A percentile compares a stretch with the other conserved stretches of the same genome.
These are phyloP conservation scores for Phaeodactylum tricornutum DNA, from an alignment of 108 stramenopile genomes.

Conservation along the genomic window DNA sequence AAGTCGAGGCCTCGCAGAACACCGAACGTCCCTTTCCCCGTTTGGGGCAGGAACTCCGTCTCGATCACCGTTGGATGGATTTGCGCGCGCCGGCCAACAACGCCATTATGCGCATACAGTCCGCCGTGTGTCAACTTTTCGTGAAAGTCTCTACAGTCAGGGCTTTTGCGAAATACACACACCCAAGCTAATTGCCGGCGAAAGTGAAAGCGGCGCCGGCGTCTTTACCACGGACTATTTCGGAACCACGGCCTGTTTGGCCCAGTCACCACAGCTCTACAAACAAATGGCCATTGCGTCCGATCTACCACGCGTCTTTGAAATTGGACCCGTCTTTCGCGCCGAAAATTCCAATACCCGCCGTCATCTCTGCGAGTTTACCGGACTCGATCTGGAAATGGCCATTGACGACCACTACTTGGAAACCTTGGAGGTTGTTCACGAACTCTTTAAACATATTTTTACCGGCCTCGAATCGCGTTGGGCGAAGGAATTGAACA, in stretches of 20 bases:
- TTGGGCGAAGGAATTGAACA: slow-evolving; percentile 64
- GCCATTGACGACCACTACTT: slow-evolving; percentile 92
- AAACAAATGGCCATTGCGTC: slow-evolving; percentile 98
- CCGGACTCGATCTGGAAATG: slow-evolving; percentile 96
- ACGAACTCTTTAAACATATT: slow-evolving; percentile 91
- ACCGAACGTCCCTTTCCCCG: slow-evolving; percentile 93
- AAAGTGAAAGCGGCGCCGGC: slow-evolving; percentile 92
- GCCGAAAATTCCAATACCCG: slow-evolving; percentile 94
- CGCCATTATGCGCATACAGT: slow-evolving; percentile 89
- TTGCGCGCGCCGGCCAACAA: slow-evolving; percentile 93
- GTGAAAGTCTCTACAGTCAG: slow-evolving; percentile 86
- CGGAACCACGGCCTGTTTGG: slow-evolving; percentile 89
- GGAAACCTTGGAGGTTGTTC: slow-evolving; percentile 87
- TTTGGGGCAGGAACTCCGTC: slow-evolving; percentile 81
- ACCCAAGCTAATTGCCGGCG: slow-evolving; percentile 93
- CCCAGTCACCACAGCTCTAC: slow-evolving; percentile 96
- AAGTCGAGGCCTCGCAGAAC: slow-evolving; percentile 84
- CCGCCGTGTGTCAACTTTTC: slow-evolving; percentile 84
- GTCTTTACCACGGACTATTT: slow-evolving; percentile 98
- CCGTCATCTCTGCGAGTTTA: slow-evolving; percentile 94
- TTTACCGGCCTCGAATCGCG: slow-evolving; percentile 86
- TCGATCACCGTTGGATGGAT: slow-evolving; percentile 95
- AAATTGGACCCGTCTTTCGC: slow-evolving; percentile 94
- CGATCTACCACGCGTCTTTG: slow-evolving; percentile 89
- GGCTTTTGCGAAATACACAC: slow-evolving; percentile 93